phyloP scores from a whole-genome alignment of 306 rosid genomes.

The Vachellia pachyceras region DNA sequence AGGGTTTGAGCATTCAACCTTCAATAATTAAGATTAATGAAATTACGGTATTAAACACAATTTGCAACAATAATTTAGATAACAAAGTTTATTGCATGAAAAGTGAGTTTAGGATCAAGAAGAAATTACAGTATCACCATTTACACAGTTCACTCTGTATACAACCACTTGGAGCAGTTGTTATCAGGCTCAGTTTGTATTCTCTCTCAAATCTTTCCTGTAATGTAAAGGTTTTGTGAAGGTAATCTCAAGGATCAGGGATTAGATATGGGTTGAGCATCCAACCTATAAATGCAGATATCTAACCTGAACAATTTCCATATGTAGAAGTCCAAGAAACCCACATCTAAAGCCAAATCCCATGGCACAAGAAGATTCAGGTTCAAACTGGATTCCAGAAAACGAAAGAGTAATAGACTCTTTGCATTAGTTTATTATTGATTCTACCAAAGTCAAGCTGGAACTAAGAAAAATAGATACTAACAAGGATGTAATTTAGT shows the following conservation, averaged over 20 bases:
- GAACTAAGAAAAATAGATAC: conserved; percentile 21
- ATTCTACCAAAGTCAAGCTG: conserved; percentile 34
- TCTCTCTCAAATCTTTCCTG: conserved; percentile 88
- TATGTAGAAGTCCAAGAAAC: conserved; percentile 90
- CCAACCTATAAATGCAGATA: conserved; percentile 33
- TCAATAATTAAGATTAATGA: conserved; percentile 40
- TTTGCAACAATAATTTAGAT: conserved; percentile 24
- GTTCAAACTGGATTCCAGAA: conserved; percentile 76
- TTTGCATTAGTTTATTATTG: conserved; percentile 25
- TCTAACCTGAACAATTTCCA: conserved; percentile 96
- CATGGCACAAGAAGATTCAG: conserved; percentile 95
- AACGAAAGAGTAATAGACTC: conserved; percentile 16
- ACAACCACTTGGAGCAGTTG: conserved; percentile 93
- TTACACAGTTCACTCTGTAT: conserved; percentile 67
- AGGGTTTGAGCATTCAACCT: conserved; percentile 87
- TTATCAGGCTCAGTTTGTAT: conserved; percentile 78
- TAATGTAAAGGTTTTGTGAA: conserved; percentile 33
- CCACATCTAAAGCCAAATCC: conserved; percentile 99
- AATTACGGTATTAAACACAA: conserved; percentile 33
- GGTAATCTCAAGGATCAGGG: conserved; percentile 22
- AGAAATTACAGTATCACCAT: conserved; percentile 84
- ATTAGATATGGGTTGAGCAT: conserved; percentile 17
- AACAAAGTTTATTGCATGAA: conserved; percentile 29
- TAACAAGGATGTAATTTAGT: not conserved
- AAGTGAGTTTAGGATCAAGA: conserved; percentile 57